A percentile compares a stretch with the other conserved stretches of the same genome.
phyloP scores from a whole-genome alignment of 2,329 filamentous ascomycete genomes.

The Aspergillus japonicus region DNA sequence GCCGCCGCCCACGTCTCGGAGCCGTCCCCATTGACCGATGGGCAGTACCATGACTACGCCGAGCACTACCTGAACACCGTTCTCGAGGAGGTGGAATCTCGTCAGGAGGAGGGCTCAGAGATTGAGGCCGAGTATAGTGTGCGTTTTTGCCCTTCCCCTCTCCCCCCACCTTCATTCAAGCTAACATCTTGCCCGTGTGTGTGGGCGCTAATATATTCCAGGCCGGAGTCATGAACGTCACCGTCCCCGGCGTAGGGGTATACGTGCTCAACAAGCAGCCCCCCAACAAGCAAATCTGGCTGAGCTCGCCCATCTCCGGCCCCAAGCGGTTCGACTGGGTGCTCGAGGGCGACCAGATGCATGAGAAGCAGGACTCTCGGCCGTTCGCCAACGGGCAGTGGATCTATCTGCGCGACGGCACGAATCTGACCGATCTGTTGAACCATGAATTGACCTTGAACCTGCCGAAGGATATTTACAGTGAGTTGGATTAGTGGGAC shows the following conservation, averaged over 20 bases:
- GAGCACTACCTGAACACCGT: conserved; percentile 70
- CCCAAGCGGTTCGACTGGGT: conserved; percentile 96
- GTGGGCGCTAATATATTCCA: conserved; percentile 37
- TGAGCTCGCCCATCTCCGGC: conserved; percentile 84
- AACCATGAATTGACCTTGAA: conserved; percentile 72
- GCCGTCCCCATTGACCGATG: conserved; percentile 65
- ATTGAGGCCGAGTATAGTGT: conserved; percentile 90
- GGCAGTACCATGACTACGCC: conserved; percentile 73
- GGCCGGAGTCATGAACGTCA: conserved; percentile 82
- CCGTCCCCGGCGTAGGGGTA: conserved; percentile 67
- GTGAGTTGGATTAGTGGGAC: conserved; percentile 20
- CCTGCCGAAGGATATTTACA: conserved; percentile 46
- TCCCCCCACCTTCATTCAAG: neutral
- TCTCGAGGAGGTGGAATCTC: conserved; percentile 63
- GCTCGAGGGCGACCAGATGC: conserved; percentile 65
- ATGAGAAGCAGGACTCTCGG: conserved; percentile 72
- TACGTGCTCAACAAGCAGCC: conserved; percentile 99
- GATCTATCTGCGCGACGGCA: conserved; percentile 85
- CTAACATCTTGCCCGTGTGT: neutral
- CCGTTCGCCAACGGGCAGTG: conserved; percentile 62
- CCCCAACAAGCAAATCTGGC: conserved; percentile 96
- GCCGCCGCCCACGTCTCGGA: conserved; percentile 45
- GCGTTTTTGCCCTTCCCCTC: conserved; percentile 36
- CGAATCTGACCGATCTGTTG: conserved; percentile 69
- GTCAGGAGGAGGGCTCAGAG: conserved; percentile 69